Evolutionary conservation across 2,329 filamentous ascomycete genomes (phyloP), one percentile per base, ranked within the genome.

Genomic region (Hymenoscyphus fraxineus): DNA sequence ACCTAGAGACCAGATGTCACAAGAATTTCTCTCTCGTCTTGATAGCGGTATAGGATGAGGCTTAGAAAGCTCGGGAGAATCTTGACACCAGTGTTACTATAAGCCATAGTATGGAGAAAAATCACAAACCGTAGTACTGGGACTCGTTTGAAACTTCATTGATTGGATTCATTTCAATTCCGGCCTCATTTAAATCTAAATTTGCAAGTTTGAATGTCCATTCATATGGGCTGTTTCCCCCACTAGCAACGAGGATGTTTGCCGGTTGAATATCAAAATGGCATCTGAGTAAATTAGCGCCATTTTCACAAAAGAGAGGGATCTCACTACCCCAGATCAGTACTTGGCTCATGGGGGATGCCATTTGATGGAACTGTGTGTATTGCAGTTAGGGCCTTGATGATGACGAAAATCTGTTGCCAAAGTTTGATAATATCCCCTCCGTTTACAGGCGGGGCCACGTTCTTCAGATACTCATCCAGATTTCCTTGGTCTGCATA

Each of bases 1-100:
- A 6, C 71, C 74, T 31, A 77, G 62, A 12, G 74, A 75, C 75
- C 75, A 77, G 7, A 76, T 72, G 65, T 77, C 76, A 19, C n/a
- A 66, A 66, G 32, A 35, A 9, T 35, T 35, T 9, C 32, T 35
- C 32, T 35, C 32, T 5, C 9, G 6, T 9, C 6, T 35, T 6
- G 32, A 35, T 35, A 35, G 32, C 32, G 41, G 39, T 58, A 58
- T 44, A 59, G 60, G 54, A 61, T 61, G 60, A 22, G 66, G 58
- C 51, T 65, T 63, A 56, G 71, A 73, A 41, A 67, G 70, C 63
- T 77, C 76, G n/a, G 75, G 76, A 2, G 76, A 69, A 41, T 70
- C 75, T 77, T 32, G 7, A 12, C 15, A 54, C 16, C 9, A 7
- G 7, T 32, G 55, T n/a, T 16, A 16, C 12, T 27, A 57, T 7